phyloP scores from a whole-genome alignment of 352 stramenopile species.

The Phytopythium delawarense region DNA sequence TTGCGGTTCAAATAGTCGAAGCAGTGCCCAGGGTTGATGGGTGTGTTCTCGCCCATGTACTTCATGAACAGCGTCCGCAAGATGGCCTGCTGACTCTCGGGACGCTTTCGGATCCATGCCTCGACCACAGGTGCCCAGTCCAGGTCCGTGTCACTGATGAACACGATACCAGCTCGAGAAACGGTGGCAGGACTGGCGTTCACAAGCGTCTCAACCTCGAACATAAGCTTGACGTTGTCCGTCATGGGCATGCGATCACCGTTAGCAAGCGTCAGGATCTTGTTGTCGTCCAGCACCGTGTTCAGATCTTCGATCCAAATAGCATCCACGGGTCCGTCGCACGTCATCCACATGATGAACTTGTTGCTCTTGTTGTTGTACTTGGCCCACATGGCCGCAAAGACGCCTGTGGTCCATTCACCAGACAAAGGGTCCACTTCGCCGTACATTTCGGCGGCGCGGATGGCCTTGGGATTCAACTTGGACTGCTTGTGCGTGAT shows the following conservation, averaged over 20 bases:
- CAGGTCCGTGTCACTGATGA: conserved; percentile 97
- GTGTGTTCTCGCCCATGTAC: conserved; percentile 95
- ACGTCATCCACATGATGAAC: conserved; percentile 99
- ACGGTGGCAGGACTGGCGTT: conserved; percentile 97
- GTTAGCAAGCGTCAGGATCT: conserved; percentile 96
- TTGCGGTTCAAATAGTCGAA: conserved; percentile 96
- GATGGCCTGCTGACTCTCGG: conserved; percentile 82
- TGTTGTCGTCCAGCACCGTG: conserved; percentile 98
- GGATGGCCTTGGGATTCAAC: conserved; percentile 98
- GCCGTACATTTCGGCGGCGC: conserved; percentile 97
- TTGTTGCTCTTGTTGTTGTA: conserved; percentile 98
- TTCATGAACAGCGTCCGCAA: conserved; percentile 93
- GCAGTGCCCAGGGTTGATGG: conserved; percentile 92
- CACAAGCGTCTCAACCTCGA: conserved; percentile 96
- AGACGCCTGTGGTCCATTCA: conserved; percentile 98
- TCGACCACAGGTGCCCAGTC: conserved; percentile 97
- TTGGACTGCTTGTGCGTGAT: conserved; percentile 95
- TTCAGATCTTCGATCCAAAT: conserved; percentile 99
- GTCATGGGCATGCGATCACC: conserved; percentile 98
- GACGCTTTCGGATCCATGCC: conserved; percentile 94
- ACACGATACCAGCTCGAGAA: conserved; percentile 96
- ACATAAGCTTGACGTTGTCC: conserved; percentile 97
- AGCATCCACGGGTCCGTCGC: conserved; percentile 95
- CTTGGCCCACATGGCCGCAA: conserved; percentile 98
- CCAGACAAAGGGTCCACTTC: conserved; percentile 95